These are phyloP conservation scores for Sclerotiophoma versabilis DNA, from an alignment of 2,329 filamentous ascomycete species.

Conservation along the genomic window DNA sequence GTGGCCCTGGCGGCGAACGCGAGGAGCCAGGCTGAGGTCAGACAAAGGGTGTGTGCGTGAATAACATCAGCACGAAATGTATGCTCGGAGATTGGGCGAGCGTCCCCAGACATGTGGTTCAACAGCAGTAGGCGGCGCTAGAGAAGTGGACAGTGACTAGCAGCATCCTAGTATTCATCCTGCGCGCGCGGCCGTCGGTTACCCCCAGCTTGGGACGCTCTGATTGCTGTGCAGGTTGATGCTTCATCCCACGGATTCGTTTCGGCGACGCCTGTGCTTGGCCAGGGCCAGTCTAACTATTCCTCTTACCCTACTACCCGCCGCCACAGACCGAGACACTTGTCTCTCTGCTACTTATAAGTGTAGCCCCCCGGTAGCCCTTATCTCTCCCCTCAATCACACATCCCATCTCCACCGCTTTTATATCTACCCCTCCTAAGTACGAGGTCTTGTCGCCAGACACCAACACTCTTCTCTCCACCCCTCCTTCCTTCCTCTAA, in stretches of 20 bases:
- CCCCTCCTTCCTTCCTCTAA: constrained; percentile 12
- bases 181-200: constrained; percentile 23
- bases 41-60: constrained; percentile 24
- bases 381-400: constrained; percentile 37
- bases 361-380: constrained; percentile 30
- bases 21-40: constrained; percentile 12
- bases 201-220: constrained; percentile 25
- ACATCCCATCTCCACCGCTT: constrained; percentile 20
- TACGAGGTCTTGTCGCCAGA: constrained; percentile 20
- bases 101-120: constrained; percentile 24
- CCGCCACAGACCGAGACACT: constrained; percentile 45
- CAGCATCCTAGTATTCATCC: constrained; percentile 18
- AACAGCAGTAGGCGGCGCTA: constrained; percentile 30
- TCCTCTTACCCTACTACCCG: constrained; percentile 27
- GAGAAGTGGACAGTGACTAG: constrained; percentile 26
- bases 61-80: constrained; percentile 25
- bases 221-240: constrained; percentile 37
- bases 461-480: constrained; percentile 11
- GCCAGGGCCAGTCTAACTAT: constrained; percentile 38
- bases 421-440: constrained; percentile 28
- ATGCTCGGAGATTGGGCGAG: constrained; percentile 22
- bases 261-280: constrained; percentile 47
- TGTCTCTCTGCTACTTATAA: constrained; percentile 39
- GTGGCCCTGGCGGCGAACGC: constrained; percentile 15
- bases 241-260: constrained; percentile 50